Base-by-base conservation (phyloP, 805 yeast species). In the Metschnikowia similis region DNA sequence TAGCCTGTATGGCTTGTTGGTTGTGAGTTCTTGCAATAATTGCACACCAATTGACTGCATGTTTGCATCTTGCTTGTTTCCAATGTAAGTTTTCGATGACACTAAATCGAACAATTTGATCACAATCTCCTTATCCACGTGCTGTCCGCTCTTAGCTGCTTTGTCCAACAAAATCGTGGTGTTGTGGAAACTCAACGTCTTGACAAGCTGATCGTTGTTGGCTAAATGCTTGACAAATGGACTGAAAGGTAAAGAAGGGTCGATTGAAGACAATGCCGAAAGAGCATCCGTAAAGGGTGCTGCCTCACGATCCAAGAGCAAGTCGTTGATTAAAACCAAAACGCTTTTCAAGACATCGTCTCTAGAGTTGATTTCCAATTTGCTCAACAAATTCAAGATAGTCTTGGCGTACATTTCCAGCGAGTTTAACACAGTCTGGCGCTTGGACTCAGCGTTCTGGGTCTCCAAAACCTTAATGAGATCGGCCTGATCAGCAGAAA, bases 301-400 rank as follows among this genome's bases (percentile, higher is more conserved):
- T 3, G 62, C 56, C 4, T 72, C 69, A 35, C 70, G 59, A 14
- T 72, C 75, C 38, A 69, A 61, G 48, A 77, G 62, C 48, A 84
- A 72, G 57, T 85, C 92, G 53, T 81, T 80, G 45, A 83, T 66
- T 47, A 85, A 71, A 21, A 83, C 85, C 45, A 85, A 74, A 28
- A 83, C 71, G 63, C 81, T 83, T 64, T 85, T 83, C 55, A 82
- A 75, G 39, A 85, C 83, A 50, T 85, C 91, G 58, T 80, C 85
- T 48, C 87, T 75, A 2, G 70, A 65, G 48, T 69, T 69, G 16
- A 64, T 62, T 11, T 66, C 65, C 57, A 70, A 65, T 57, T 79
- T 79, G 52, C 75, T 67, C 61, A 88, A 71, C 51, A 88, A 61
- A 30, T 77, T 72, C 50, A 82, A 69, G 29, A 84, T 65, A 32